A percentile compares a stretch with the other conserved stretches of the same genome.
Evolutionary conservation across 2,329 filamentous ascomycete species (phyloP).

Genomic region (Podosphaera xanthii): DNA sequence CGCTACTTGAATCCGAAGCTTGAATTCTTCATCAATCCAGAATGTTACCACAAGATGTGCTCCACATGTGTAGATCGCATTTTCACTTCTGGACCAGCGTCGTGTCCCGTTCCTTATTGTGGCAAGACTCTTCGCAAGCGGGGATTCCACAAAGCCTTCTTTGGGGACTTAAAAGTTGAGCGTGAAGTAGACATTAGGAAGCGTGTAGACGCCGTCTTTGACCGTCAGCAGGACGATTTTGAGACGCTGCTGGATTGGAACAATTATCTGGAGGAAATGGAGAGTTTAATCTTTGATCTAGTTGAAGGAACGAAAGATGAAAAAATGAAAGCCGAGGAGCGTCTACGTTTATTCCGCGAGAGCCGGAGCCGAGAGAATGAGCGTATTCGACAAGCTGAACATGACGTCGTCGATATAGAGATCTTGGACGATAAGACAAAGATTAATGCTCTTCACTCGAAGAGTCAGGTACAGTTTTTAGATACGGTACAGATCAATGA

Average conservation of each 20-base stretch:
- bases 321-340: slow-evolving; percentile 22
- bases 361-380: slow-evolving; percentile 48
- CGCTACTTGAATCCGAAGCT: slow-evolving; percentile 89
- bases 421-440: slow-evolving; percentile 37
- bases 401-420: slow-evolving; percentile 30
- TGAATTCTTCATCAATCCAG: slow-evolving; percentile 86
- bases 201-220: slow-evolving; percentile 60
- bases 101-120: slow-evolving; percentile 80
- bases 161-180: slow-evolving; percentile 70
- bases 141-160: slow-evolving; percentile 71
- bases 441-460: slow-evolving; percentile 38
- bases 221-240: slow-evolving; percentile 78
- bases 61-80: slow-evolving; percentile 85
- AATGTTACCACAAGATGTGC: slow-evolving; percentile 99
- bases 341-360: slow-evolving; percentile 46
- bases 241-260: slow-evolving; percentile 67
- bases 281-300: slow-evolving; percentile 74
- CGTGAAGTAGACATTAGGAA: slow-evolving; percentile 80
- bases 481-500: slow-evolving; percentile 51
- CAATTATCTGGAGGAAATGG: slow-evolving; percentile 82
- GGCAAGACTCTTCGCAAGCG: slow-evolving; percentile 65
- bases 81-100: slow-evolving; percentile 75
- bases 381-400: slow-evolving; percentile 30
- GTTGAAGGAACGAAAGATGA: slow-evolving; percentile 45
- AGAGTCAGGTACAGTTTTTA: slow-evolving; percentile 35